Percentiles rank a stretch among this genome's conserved stretches.
phyloP scores from a whole-genome alignment of 768 basidiomycete species.

The Tulasnella sp. region DNA sequence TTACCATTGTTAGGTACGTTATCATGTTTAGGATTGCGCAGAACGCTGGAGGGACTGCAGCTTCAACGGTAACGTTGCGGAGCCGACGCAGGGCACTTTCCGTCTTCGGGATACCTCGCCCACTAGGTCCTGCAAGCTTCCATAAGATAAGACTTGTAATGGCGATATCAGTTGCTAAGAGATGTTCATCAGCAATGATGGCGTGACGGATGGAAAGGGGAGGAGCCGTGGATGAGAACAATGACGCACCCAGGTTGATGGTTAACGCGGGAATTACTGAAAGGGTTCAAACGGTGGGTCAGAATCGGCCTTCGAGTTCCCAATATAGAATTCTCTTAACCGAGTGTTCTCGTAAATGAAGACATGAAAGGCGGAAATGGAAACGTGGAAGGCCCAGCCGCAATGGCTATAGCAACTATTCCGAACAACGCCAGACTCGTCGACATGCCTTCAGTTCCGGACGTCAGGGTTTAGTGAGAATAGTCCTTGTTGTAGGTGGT shows the following conservation, averaged over 20 bases:
- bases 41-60: conserved; percentile 1
- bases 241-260: background rate
- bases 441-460: background rate
- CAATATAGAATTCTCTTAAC: background rate
- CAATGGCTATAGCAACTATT: background rate
- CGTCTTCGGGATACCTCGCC: background rate
- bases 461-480: background rate
- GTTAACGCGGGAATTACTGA: background rate
- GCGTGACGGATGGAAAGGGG: background rate
- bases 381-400: no score
- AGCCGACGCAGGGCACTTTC: background rate
- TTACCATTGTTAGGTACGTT: background rate
- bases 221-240: background rate
- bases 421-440: background rate
- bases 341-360: background rate
- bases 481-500: background rate
- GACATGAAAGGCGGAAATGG: background rate
- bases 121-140: background rate
- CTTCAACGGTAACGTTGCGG: background rate
- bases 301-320: background rate
- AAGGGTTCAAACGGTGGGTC: background rate
- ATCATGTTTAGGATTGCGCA: background rate
- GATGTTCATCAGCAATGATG: background rate
- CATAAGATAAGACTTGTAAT: background rate
- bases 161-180: background rate